Conservation (phyloP, 495 filamentous ascomycete genomes). For the Jackrogersella minutella region DNA sequence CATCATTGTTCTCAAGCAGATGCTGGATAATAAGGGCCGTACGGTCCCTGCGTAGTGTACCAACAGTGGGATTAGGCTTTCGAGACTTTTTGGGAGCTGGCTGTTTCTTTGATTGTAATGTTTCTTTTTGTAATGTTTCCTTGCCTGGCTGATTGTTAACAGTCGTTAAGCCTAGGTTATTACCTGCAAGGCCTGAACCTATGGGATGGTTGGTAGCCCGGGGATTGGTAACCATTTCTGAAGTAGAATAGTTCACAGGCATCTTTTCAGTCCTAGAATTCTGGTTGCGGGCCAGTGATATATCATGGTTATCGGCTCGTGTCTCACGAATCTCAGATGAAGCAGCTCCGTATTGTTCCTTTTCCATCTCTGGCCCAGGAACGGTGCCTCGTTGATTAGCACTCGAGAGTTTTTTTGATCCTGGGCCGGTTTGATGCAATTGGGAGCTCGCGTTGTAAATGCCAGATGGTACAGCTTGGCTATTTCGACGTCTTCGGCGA, state of each 20-base stretch:
- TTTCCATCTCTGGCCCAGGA: neutral
- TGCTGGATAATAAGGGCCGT: constrained; percentile 70
- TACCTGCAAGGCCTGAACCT: neutral
- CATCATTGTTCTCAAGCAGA: constrained; percentile 71
- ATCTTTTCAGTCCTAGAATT: neutral
- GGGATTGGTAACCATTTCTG: neutral
- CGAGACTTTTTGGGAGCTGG: constrained; percentile 7
- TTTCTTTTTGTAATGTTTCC: neutral
- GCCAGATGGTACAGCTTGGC: neutral
- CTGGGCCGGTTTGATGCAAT: neutral
- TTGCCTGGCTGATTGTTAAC: neutral
- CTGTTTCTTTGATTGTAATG: neutral
- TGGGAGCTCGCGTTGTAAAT: neutral
- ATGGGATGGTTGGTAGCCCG: neutral
- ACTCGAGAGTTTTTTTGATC: neutral
- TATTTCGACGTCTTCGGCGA: constrained; percentile 28
- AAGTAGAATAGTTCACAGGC: neutral
- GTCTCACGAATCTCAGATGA: neutral
- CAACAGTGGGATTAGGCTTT: constrained; percentile 26
- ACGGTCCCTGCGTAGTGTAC: constrained; percentile 39
- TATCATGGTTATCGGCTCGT: neutral
- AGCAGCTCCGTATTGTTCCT: neutral
- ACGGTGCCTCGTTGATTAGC: neutral
- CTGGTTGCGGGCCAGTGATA: neutral
- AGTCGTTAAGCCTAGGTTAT: neutral